Evolutionary conservation across 2,329 filamentous ascomycete species (phyloP).

Genomic region (Fusarium sp.): DNA sequence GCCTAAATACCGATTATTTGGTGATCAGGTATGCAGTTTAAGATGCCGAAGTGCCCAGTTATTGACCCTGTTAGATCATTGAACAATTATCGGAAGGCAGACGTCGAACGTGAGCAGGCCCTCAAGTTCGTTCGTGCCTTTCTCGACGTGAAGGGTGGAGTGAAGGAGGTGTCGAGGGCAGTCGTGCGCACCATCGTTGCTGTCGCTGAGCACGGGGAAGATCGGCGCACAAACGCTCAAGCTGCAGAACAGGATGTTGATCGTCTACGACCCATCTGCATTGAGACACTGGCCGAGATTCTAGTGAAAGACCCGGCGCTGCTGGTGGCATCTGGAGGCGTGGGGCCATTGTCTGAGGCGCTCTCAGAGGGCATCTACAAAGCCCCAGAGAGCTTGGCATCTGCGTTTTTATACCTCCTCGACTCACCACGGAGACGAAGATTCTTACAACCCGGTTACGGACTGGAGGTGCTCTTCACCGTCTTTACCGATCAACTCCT

Average conservation of each 20-base stretch:
- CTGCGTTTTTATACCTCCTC: conserved; percentile 89
- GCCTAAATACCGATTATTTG: conserved; percentile 90
- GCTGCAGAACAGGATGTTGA: conserved; percentile 80
- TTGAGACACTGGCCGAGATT: conserved; percentile 93
- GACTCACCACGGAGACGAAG: conserved; percentile 85
- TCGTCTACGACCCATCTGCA: conserved; percentile 87
- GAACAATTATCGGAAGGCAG: conserved; percentile 96
- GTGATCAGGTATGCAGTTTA: conserved; percentile 72
- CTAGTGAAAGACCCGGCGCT: conserved; percentile 86
- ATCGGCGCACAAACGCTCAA: conserved; percentile 82
- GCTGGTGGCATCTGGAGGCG: conserved; percentile 84
- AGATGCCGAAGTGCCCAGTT: background rate
- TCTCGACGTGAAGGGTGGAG: conserved; percentile 92
- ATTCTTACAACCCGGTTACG: conserved; percentile 88
- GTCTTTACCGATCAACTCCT: conserved; percentile 87
- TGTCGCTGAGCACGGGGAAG: conserved; percentile 88
- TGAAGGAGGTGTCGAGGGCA: conserved; percentile 86
- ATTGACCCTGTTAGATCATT: conserved; percentile 69
- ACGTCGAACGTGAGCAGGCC: conserved; percentile 95
- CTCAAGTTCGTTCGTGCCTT: conserved; percentile 97
- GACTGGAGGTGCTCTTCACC: conserved; percentile 89
- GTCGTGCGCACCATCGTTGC: conserved; percentile 91
- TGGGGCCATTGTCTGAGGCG: conserved; percentile 90
- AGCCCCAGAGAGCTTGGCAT: conserved; percentile 88
- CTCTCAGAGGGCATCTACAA: conserved; percentile 92